Conservation (phyloP, 345 rosid genomes). For the Hibiscus tridactylites region DNA sequence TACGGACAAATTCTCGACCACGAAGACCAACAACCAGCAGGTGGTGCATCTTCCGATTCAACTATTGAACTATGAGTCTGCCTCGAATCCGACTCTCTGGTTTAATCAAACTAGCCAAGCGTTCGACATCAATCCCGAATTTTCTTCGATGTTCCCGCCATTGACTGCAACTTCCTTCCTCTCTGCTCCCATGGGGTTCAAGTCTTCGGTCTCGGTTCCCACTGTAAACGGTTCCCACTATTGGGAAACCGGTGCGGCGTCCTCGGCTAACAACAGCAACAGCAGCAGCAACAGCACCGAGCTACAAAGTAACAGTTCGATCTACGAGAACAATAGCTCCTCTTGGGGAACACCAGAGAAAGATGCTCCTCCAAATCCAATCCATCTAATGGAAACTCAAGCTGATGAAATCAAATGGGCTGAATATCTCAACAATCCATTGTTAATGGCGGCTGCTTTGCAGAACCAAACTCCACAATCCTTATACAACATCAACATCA, state of each 20-base stretch:
- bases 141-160: slow-evolving; percentile 18
- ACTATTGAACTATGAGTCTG: slow-evolving; percentile 27
- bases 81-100: slow-evolving; percentile 26
- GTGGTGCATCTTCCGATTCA: slow-evolving; percentile 30
- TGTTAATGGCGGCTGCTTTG: slow-evolving; percentile 42
- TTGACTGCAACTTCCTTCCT: slow-evolving; percentile 15
- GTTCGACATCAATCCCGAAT: slow-evolving; percentile 29
- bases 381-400: slow-evolving; percentile 26
- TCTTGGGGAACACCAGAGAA: slow-evolving; percentile 56
- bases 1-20: not conserved
- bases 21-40: slow-evolving; percentile 11
- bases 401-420: slow-evolving; percentile 37
- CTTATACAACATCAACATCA: slow-evolving; percentile 44
- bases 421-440: slow-evolving; percentile 40
- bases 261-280: slow-evolving; percentile 23
- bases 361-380: slow-evolving; percentile 21
- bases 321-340: slow-evolving; percentile 37
- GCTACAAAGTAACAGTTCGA: slow-evolving; percentile 42
- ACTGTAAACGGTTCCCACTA: slow-evolving; percentile 22
- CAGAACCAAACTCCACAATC: slow-evolving; percentile 54
- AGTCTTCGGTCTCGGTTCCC: slow-evolving; percentile 28
- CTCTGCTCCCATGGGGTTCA: slow-evolving; percentile 24
- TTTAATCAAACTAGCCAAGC: slow-evolving; percentile 27
- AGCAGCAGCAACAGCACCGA: slow-evolving; percentile 39
- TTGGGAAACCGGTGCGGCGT: slow-evolving; percentile 34